These are phyloP conservation scores for Emmonsiellopsis sp. DNA, from an alignment of 2,329 filamentous ascomycete genomes.

Conservation along the genomic window DNA sequence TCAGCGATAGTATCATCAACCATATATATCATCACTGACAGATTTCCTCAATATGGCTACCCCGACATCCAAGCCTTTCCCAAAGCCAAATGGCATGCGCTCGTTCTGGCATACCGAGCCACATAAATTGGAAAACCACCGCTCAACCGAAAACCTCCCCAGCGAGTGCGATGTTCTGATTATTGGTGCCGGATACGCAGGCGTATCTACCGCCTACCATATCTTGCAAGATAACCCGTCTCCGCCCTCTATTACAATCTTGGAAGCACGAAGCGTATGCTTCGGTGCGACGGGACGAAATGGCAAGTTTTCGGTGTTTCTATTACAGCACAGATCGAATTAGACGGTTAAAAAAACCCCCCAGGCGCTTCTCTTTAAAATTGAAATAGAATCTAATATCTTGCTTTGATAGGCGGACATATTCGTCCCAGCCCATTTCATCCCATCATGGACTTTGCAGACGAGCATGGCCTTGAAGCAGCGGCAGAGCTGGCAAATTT, in stretches of 20 bases:
- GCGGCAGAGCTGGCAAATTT: conserved; percentile 32
- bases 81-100: not conserved
- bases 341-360: no score
- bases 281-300: conserved; percentile 39
- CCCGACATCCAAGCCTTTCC: not conserved
- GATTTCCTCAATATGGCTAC: not conserved
- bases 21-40: not conserved
- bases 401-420: conserved; percentile 26
- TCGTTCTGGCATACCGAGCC: conserved; percentile 37
- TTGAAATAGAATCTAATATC: not conserved
- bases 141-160: conserved; percentile 32
- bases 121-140: conserved; percentile 32
- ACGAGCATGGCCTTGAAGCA: conserved; percentile 25
- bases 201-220: conserved; percentile 37
- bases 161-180: conserved; percentile 37
- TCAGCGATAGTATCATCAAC: not conserved
- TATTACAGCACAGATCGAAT: not conserved
- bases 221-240: conserved; percentile 21
- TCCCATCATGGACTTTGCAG: conserved; percentile 23
- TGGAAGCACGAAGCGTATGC: conserved; percentile 33
- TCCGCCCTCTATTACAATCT: conserved; percentile 26
- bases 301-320: conserved; percentile 18
- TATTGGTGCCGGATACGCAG: conserved; percentile 41
- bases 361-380: no score
- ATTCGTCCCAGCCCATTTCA: conserved; percentile 35